These are phyloP conservation scores for Jackrogersella multiformis DNA, from an alignment of 495 filamentous ascomycete genomes.

Conservation along the genomic window DNA sequence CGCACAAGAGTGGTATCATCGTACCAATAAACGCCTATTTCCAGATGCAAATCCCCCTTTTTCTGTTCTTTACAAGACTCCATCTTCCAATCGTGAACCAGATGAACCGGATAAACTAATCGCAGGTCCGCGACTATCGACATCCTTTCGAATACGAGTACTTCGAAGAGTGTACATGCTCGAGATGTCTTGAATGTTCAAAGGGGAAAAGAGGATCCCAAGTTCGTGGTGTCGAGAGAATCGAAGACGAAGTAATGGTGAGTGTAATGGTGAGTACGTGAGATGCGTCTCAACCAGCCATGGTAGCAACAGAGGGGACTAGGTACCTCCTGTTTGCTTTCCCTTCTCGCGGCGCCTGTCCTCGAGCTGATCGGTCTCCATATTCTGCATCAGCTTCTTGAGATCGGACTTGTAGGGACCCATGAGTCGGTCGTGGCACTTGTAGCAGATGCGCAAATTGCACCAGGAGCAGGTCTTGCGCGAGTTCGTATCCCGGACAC, in stretches of 20 bases:
- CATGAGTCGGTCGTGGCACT: conserved; percentile 37
- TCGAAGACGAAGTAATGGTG: neutral
- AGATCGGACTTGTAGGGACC: conserved; percentile 34
- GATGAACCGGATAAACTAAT: neutral
- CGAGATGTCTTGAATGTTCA: neutral
- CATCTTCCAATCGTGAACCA: too few species aligned
- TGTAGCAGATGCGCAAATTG: conserved; percentile 42
- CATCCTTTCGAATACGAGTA: neutral
- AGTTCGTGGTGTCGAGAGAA: neutral
- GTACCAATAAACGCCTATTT: conserved; percentile 33
- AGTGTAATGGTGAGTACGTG: neutral
- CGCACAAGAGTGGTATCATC: conserved; percentile 29
- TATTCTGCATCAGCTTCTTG: conserved; percentile 32
- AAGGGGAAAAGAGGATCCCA: neutral
- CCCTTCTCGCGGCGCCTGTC: conserved; percentile 25
- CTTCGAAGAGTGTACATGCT: neutral
- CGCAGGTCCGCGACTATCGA: neutral
- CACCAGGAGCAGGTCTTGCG: conserved; percentile 41
- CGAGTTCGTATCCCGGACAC: conserved; percentile 29
- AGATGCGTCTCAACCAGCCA: neutral
- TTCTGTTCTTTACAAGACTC: neutral
- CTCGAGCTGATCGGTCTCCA: conserved; percentile 21
- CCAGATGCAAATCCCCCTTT: conserved; percentile 26
- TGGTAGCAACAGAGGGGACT: neutral
- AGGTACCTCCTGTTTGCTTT: conserved; percentile 21